Evolutionary conservation across 1,284 basidiomycete species (phyloP).

Genomic region (Cutaneotrichosporon sp.): DNA sequence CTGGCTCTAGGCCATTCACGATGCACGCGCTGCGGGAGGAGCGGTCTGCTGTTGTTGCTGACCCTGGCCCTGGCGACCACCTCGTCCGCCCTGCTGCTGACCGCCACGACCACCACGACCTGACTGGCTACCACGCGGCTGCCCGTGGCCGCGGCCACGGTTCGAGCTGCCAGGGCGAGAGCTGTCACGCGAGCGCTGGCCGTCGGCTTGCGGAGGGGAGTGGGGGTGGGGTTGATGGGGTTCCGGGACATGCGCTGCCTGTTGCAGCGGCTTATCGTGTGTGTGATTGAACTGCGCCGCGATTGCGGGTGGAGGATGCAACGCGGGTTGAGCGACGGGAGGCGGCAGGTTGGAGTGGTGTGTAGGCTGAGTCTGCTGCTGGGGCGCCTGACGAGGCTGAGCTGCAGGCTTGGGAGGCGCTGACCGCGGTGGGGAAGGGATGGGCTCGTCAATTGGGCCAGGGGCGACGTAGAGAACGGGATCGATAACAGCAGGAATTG

Average conservation of each 20-base stretch:
- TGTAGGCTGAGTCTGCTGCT: conserved; percentile 2
- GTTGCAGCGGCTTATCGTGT: neutral
- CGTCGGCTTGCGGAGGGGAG: conserved; percentile 3
- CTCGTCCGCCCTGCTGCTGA: conserved; percentile 2
- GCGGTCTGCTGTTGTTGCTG: conserved; percentile 3
- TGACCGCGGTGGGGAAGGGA: conserved; percentile 16
- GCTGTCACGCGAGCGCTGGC: conserved; percentile 7
- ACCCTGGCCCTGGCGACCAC: conserved; percentile 2
- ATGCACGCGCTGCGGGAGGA: conserved; percentile 5
- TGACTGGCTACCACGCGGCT: neutral
- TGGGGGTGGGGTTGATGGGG: neutral
- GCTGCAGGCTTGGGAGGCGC: conserved; percentile 11
- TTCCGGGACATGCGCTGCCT: too few relatives aligned
- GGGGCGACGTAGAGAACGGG: conserved; percentile 84
- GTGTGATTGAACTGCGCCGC: neutral
- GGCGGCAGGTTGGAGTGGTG: neutral
- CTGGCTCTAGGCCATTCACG: too few relatives aligned
- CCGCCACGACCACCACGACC: conserved; percentile 1
- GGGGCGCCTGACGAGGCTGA: conserved; percentile 2
- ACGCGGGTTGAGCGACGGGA: conserved; percentile 9
- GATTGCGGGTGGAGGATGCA: conserved; percentile 9
- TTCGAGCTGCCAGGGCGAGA: conserved; percentile 14
- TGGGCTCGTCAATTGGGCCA: conserved; percentile 27
- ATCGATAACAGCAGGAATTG: conserved; percentile 88
- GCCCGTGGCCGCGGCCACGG: conserved; percentile 12